Conservation (phyloP, 2,329 filamentous ascomycete genomes). For the Xylariaceae sp. region DNA sequence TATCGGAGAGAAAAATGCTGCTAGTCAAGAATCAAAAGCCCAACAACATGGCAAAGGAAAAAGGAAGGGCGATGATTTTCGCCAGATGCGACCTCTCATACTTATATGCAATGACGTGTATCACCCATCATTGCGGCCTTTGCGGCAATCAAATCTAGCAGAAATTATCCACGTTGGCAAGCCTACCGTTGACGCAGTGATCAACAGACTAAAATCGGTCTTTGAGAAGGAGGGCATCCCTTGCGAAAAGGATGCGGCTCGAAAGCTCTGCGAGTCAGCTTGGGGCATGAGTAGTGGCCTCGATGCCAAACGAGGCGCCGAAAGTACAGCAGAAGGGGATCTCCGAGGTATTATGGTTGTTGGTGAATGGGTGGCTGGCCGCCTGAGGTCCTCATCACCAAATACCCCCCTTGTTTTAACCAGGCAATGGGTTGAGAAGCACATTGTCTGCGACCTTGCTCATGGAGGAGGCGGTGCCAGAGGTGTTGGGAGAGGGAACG, state of each 20-base stretch:
- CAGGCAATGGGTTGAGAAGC: conserved; percentile 76
- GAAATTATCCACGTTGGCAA: conserved; percentile 93
- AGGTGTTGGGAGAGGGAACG: conserved; percentile 73
- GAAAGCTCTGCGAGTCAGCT: conserved; percentile 81
- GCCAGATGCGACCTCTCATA: conserved; percentile 85
- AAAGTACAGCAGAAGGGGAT: conserved; percentile 74
- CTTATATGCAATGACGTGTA: conserved; percentile 98
- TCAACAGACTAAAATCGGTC: conserved; percentile 78
- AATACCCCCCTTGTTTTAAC: conserved; percentile 62
- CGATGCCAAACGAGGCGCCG: conserved; percentile 71
- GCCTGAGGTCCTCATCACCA: conserved; percentile 61
- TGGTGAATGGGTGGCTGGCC: conserved; percentile 83
- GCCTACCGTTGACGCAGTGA: conserved; percentile 84
- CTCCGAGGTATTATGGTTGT: conserved; percentile 85
- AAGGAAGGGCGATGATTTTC: conserved; percentile 85
- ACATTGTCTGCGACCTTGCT: conserved; percentile 71
- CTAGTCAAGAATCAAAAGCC: conserved; percentile 40
- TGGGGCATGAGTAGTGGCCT: conserved; percentile 81
- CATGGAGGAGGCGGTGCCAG: conserved; percentile 75
- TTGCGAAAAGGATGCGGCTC: conserved; percentile 87
- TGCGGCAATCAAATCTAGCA: conserved; percentile 83
- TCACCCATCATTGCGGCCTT: conserved; percentile 82
- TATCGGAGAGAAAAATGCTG: conserved; percentile 81
- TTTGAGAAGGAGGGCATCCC: conserved; percentile 89
- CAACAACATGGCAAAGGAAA: conserved; percentile 56